Conservation (phyloP, 108 stramenopile genomes). For the Nannochloropsis salina region DNA sequence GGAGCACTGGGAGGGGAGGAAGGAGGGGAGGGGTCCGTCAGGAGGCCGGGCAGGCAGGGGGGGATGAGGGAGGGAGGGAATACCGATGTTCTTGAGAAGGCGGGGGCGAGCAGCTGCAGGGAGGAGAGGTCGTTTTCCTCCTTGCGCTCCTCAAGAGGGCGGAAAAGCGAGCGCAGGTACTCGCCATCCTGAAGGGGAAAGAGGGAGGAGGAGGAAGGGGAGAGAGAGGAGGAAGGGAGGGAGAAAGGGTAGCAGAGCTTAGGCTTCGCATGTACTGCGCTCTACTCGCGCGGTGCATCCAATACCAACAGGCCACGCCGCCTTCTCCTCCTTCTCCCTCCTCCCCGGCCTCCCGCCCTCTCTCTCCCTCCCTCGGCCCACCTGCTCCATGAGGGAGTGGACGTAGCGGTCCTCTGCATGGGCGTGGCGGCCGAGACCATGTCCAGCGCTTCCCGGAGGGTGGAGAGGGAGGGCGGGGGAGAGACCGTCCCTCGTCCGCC, state of each 20-base stretch:
- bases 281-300: no score
- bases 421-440: neutral
- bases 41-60: neutral
- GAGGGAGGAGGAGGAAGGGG: no score
- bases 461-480: neutral
- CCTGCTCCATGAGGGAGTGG: neutral
- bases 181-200: conserved; percentile 32
- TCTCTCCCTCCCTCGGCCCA: neutral
- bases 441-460: neutral
- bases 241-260: neutral
- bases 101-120: conserved; percentile 18
- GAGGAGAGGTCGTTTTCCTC: conserved; percentile 33
- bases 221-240: neutral
- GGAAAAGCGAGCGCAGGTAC: conserved; percentile 38
- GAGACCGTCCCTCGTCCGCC: neutral
- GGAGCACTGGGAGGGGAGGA: neutral
- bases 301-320: neutral
- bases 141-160: conserved; percentile 38
- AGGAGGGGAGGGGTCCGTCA: neutral
- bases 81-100: neutral
- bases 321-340: neutral
- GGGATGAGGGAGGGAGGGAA: neutral
- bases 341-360: neutral
- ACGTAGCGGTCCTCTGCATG: neutral
- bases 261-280: neutral